Evolutionary conservation across 345 rosid genomes (phyloP).

Genomic region (Isatis tinctoria): DNA sequence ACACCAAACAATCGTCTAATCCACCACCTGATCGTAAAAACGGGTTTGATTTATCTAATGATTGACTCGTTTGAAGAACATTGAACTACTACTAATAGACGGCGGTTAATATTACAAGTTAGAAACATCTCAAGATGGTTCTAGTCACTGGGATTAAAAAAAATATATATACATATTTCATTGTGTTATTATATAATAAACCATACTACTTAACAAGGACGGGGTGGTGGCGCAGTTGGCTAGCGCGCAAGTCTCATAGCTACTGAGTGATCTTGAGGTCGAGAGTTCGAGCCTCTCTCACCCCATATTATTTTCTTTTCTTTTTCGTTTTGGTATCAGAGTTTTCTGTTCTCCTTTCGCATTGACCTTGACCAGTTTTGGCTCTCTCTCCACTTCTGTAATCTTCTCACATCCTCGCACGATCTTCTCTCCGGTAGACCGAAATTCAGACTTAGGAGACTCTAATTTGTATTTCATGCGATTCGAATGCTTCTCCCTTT

Average conservation of each 20-base stretch:
- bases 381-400: slow-evolving; percentile 5
- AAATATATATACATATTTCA: too few species aligned
- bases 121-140: not conserved
- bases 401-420: slow-evolving; percentile 19
- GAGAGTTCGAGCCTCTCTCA: slow-evolving; percentile 97
- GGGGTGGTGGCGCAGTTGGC: slow-evolving; percentile 97
- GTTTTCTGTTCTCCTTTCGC: not conserved
- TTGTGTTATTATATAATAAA: too few species aligned
- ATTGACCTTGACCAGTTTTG: slow-evolving; percentile 4
- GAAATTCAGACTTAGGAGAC: not conserved
- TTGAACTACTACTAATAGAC: not conserved
- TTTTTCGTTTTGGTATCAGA: not conserved
- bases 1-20: not conserved
- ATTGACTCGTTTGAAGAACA: too few species aligned
- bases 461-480: not conserved
- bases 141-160: not conserved
- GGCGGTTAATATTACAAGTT: not conserved
- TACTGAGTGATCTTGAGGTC: slow-evolving; percentile 87
- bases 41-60: not conserved
- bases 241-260: slow-evolving; percentile 93
- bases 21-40: not conserved
- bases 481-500: not conserved
- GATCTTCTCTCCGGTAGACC: not conserved
- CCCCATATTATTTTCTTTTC: slow-evolving; percentile 57
- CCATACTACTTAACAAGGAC: not conserved